These are phyloP conservation scores for Endothia cerciana DNA, from an alignment of 2,329 filamentous ascomycete species.

Conservation along the genomic window DNA sequence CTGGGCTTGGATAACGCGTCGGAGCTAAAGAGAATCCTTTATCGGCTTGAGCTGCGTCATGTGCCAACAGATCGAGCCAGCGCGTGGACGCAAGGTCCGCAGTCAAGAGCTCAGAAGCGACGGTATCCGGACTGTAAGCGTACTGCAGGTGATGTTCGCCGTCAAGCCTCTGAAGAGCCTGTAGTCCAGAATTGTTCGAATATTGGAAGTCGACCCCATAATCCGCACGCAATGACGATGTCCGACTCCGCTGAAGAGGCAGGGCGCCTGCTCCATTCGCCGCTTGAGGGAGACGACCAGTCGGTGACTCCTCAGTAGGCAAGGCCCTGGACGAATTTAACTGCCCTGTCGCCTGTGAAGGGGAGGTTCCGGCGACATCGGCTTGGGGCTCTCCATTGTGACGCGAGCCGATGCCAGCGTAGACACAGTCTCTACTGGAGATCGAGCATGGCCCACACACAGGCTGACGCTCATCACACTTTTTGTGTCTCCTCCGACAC, in stretches of 20 bases:
- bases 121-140: slow-evolving; percentile 35
- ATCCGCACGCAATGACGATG: background rate
- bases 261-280: background rate
- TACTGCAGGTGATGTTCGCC: slow-evolving; percentile 18
- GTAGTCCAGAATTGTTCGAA: background rate
- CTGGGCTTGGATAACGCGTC: slow-evolving; percentile 26
- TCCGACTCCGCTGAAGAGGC: background rate
- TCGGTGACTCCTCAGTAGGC: background rate
- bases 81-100: slow-evolving; percentile 38
- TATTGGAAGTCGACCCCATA: background rate
- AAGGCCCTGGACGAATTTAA: background rate
- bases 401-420: slow-evolving; percentile 4
- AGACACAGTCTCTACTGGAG: slow-evolving; percentile 18
- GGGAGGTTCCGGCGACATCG: background rate
- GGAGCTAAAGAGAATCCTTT: slow-evolving; percentile 36
- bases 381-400: background rate
- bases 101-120: slow-evolving; percentile 36
- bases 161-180: slow-evolving; percentile 6
- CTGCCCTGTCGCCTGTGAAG: background rate
- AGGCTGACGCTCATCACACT: slow-evolving; percentile 53
- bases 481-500: slow-evolving; percentile 52
- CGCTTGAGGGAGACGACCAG: background rate
- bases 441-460: slow-evolving; percentile 18
- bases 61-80: slow-evolving; percentile 39
- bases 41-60: slow-evolving; percentile 40